phyloP scores from a whole-genome alignment of 2,329 filamentous ascomycete genomes.

The Trichophyton benhamiae region DNA sequence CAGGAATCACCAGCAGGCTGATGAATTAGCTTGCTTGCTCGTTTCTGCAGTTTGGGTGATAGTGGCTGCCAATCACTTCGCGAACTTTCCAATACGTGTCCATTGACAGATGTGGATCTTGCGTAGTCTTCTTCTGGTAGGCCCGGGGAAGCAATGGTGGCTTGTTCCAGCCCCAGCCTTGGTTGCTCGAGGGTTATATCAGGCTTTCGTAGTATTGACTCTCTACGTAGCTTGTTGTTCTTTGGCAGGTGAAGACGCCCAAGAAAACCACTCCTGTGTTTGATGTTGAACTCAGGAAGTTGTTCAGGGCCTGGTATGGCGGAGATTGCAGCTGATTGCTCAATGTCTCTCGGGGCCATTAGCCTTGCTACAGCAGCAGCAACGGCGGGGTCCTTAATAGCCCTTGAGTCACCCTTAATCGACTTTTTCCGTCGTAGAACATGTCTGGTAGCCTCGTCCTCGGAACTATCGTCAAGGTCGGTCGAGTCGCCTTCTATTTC shows the following conservation, averaged over 20 bases:
- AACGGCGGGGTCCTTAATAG: slow-evolving; percentile 8
- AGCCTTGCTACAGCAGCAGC: slow-evolving; percentile 5
- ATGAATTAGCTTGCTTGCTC: slow-evolving; percentile 19
- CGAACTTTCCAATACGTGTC: neutral
- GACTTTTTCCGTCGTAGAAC: slow-evolving; percentile 23
- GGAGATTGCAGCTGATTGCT: neutral
- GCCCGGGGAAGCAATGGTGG: neutral
- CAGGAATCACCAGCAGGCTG: slow-evolving; percentile 12
- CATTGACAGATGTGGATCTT: slow-evolving; percentile 12
- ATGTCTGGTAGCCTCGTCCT: slow-evolving; percentile 32
- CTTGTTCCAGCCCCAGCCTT: slow-evolving; percentile 33
- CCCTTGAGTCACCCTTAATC: neutral
- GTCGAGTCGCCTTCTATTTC: slow-evolving; percentile 51
- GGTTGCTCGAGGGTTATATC: slow-evolving; percentile 52
- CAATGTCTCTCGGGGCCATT: neutral
- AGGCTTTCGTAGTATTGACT: slow-evolving; percentile 41
- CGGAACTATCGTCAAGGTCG: slow-evolving; percentile 49
- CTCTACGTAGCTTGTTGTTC: slow-evolving; percentile 20
- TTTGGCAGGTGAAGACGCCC: slow-evolving; percentile 20
- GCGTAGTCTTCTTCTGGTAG: neutral
- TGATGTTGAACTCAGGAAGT: neutral
- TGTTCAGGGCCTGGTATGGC: neutral
- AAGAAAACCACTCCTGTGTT: slow-evolving; percentile 23
- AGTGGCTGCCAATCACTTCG: slow-evolving; percentile 8
- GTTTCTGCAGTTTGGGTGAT: slow-evolving; percentile 18